These are phyloP conservation scores for Coemansia erecta DNA, from an alignment of 192 early-diverging fungal genomes.

Conservation along the genomic window DNA sequence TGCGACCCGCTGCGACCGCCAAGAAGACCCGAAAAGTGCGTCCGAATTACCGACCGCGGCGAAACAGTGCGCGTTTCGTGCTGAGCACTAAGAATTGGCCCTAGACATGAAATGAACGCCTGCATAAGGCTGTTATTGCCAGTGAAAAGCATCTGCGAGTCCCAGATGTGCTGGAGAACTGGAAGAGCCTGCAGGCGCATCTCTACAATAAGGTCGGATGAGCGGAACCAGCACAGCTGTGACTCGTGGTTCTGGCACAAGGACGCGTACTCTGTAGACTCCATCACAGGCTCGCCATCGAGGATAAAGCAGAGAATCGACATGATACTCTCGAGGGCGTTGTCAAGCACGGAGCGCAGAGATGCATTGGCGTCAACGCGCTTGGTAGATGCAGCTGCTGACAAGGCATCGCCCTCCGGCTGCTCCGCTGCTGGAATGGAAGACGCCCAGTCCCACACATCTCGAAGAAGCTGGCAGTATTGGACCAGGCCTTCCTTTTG, in stretches of 20 bases:
- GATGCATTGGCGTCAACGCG: constrained; percentile 12
- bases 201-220: constrained; percentile 64
- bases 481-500: constrained; percentile 26
- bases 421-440: constrained; percentile 16
- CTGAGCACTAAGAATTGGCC: constrained; percentile 69
- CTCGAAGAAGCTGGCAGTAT: constrained; percentile 39
- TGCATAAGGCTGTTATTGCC: constrained; percentile 58
- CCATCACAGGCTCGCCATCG: constrained; percentile 69
- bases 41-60: constrained; percentile 11
- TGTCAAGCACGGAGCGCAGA: constrained; percentile 33
- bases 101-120: constrained; percentile 60
- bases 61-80: constrained; percentile 55
- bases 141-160: constrained; percentile 57
- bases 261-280: constrained; percentile 59
- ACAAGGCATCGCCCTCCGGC: constrained; percentile 1
- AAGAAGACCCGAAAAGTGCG: constrained; percentile 27
- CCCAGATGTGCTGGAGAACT: constrained; percentile 62
- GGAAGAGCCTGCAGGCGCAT: constrained; percentile 64
- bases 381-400: background rate
- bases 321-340: constrained; percentile 43
- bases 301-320: constrained; percentile 65
- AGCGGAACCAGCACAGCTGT: constrained; percentile 65
- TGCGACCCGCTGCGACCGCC: constrained; percentile 17
- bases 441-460: constrained; percentile 46
- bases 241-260: constrained; percentile 38